Evolutionary conservation across 2,329 filamentous ascomycete species (phyloP).

Genomic region (Ophiostoma sp.): DNA sequence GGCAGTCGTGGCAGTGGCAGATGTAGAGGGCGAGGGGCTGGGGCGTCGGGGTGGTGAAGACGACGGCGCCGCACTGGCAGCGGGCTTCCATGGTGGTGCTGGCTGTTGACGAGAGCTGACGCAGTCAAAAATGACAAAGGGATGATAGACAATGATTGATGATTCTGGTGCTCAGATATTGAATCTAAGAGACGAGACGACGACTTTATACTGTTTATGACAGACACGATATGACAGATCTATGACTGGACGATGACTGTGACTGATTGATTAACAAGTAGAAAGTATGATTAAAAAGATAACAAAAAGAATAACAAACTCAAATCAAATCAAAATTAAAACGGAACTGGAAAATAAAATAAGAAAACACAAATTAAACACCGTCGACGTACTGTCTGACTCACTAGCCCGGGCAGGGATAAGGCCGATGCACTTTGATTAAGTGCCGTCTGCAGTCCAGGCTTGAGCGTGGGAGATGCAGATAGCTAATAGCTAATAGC

Average conservation of each 20-base stretch:
- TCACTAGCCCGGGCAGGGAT: neutral
- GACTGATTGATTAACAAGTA: neutral
- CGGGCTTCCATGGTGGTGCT: conserved; percentile 27
- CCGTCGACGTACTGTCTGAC: neutral
- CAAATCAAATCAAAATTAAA: neutral
- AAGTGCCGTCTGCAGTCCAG: neutral
- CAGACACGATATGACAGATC: neutral
- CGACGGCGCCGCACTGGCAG: conserved; percentile 28
- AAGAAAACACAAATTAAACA: neutral
- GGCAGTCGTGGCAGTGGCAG: conserved; percentile 29
- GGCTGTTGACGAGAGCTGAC: neutral
- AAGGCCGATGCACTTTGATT: neutral
- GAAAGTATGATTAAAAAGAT: neutral
- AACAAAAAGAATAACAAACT: neutral
- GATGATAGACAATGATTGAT: neutral
- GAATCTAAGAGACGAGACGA: neutral
- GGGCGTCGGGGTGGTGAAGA: conserved; percentile 27
- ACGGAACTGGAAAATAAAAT: neutral
- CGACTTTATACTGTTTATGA: neutral
- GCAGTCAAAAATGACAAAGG: neutral
- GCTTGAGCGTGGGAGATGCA: too few species aligned
- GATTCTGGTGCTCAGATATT: too few species aligned
- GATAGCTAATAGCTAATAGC: too few species aligned
- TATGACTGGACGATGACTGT: neutral
- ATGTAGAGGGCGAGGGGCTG: conserved; percentile 29